Conservation (phyloP, 2,329 filamentous ascomycete genomes). For the Helotiales sp. region DNA sequence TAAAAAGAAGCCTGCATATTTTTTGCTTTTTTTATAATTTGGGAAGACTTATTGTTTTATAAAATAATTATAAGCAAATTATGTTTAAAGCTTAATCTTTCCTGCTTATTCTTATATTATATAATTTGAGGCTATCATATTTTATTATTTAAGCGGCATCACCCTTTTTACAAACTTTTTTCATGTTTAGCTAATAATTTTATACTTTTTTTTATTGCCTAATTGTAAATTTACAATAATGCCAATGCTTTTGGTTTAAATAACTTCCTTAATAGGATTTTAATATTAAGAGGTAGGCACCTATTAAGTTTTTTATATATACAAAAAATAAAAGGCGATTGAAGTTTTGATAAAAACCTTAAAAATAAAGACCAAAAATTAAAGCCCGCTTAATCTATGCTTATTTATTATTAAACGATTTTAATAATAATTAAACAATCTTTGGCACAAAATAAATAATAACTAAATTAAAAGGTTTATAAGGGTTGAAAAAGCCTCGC, state of each 20-base stretch:
- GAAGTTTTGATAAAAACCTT: background rate
- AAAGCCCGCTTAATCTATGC: background rate
- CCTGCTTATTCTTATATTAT: background rate
- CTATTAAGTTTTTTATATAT: background rate
- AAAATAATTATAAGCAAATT: background rate
- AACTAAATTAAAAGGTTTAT: background rate
- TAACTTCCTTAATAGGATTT: background rate
- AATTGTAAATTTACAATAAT: background rate
- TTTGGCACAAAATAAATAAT: background rate
- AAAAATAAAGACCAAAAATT: background rate
- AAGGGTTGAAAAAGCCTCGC: background rate
- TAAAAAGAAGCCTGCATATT: background rate
- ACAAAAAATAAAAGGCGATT: background rate
- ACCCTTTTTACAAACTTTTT: background rate
- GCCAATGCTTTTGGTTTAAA: background rate
- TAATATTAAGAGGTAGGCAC: background rate
- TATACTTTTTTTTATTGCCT: background rate
- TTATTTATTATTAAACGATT: background rate
- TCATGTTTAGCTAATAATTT: background rate
- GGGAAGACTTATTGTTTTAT: no score
- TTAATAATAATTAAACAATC: background rate
- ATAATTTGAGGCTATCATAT: background rate
- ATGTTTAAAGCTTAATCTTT: background rate
- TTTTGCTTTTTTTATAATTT: background rate
- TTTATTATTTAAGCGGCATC: background rate